These are phyloP conservation scores for Agrocybe pediades DNA, from an alignment of 768 basidiomycete species.

Conservation along the genomic window DNA sequence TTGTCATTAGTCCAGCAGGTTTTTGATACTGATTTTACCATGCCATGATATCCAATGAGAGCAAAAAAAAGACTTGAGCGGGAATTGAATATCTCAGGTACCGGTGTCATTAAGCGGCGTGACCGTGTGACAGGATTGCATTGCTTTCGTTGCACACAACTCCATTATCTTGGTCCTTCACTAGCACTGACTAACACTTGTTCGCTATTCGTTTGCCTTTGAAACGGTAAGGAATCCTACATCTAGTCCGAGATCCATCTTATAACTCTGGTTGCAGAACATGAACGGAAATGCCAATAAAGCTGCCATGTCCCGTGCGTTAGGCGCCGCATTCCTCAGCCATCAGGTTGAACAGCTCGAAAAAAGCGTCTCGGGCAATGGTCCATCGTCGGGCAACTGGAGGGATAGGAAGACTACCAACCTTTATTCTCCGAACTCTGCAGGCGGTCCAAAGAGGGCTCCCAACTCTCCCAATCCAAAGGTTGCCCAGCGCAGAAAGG, in stretches of 20 bases:
- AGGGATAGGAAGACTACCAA: conserved; percentile 42
- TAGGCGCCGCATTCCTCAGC: conserved; percentile 84
- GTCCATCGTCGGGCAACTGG: conserved; percentile 61
- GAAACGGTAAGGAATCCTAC: background rate
- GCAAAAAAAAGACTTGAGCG: too few species aligned
- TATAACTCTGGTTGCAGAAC: conserved; percentile 4
- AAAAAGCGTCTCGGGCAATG: conserved; percentile 59
- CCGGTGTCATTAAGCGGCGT: too few species aligned
- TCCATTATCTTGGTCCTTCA: background rate
- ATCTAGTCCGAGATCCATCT: background rate
- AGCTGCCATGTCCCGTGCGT: conserved; percentile 82
- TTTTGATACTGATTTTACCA: too few species aligned
- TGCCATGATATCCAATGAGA: too few species aligned
- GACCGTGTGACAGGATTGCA: too few species aligned
- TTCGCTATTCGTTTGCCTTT: background rate
- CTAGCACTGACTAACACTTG: background rate
- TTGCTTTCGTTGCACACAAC: background rate
- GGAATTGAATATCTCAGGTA: too few species aligned
- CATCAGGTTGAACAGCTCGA: conserved; percentile 91
- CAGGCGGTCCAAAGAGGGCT: conserved; percentile 30
- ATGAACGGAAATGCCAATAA: conserved; percentile 47
- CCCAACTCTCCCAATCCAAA: conserved; percentile 33
- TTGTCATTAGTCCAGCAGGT: too few species aligned
- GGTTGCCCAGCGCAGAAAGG: conserved; percentile 32
- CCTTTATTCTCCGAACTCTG: conserved; percentile 14